Evolutionary conservation across 805 yeast species (phyloP).

Genomic region (Lipomyces japonicus): DNA sequence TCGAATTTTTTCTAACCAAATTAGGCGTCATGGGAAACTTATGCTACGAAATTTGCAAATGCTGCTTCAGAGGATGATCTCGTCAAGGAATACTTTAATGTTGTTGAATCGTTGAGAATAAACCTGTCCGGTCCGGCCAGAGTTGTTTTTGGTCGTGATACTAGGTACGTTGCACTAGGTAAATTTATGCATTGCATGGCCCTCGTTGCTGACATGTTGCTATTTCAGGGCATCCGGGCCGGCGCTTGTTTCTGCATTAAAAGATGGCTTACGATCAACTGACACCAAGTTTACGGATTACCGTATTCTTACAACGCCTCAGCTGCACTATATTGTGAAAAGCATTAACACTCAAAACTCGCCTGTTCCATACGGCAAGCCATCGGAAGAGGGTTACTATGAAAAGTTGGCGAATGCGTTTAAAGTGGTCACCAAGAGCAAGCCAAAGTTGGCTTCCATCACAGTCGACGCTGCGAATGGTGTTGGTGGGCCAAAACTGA

Average conservation of each 20-base stretch:
- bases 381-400: conserved; percentile 68
- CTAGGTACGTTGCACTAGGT: conserved; percentile 36
- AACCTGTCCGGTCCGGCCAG: conserved; percentile 36
- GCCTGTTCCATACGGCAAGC: conserved; percentile 50
- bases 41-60: conserved; percentile 80
- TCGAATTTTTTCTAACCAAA: not conserved
- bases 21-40: conserved; percentile 63
- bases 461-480: conserved; percentile 93
- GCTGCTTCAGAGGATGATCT: conserved; percentile 49
- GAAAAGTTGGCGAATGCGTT: conserved; percentile 56
- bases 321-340: conserved; percentile 81
- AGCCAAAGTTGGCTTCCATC: conserved; percentile 41
- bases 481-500: conserved; percentile 81
- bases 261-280: conserved; percentile 55
- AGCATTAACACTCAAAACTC: conserved; percentile 56
- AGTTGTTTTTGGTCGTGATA: conserved; percentile 77
- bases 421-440: conserved; percentile 40
- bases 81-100: conserved; percentile 38
- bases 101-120: conserved; percentile 46
- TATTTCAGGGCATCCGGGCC: conserved; percentile 68
- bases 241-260: conserved; percentile 53
- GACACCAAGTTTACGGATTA: conserved; percentile 50
- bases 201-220: not conserved
- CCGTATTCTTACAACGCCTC: conserved; percentile 86
- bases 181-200: not conserved